A percentile compares a stretch with the other conserved stretches of the same genome.
These are phyloP conservation scores for Polytolypa hystricis DNA, from an alignment of 2,329 filamentous ascomycete species.

Conservation along the genomic window DNA sequence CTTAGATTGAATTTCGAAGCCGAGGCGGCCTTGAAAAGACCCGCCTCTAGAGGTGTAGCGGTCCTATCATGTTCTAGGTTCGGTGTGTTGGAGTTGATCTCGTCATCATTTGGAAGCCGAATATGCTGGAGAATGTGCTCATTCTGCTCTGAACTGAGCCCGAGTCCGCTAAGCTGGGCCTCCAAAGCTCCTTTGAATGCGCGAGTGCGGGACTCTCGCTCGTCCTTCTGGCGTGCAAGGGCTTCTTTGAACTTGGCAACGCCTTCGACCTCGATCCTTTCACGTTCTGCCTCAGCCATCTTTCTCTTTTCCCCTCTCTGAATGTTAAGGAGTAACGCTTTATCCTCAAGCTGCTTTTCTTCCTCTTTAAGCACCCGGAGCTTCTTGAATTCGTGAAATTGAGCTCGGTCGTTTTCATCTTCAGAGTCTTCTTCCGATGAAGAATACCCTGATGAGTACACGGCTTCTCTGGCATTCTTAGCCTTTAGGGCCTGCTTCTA, in stretches of 20 bases:
- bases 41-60: too few relatives aligned
- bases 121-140: slow-evolving; percentile 5
- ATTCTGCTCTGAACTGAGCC: slow-evolving; percentile 3
- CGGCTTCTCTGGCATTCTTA: slow-evolving; percentile 4
- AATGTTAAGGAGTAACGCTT: neutral
- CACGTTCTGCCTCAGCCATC: neutral
- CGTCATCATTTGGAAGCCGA: neutral
- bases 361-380: neutral
- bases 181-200: slow-evolving; percentile 3
- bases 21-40: too few relatives aligned
- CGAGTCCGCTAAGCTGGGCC: slow-evolving; percentile 1
- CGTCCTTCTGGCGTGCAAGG: neutral
- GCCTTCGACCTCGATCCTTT: slow-evolving; percentile 2
- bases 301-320: slow-evolving; percentile 1
- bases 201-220: neutral
- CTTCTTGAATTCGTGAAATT: slow-evolving; percentile 3
- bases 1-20: too few relatives aligned
- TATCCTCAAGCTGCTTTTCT: neutral
- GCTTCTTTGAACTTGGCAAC: slow-evolving; percentile 6
- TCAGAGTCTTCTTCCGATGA: neutral
- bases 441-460: neutral
- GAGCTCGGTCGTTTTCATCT: neutral
- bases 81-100: neutral
- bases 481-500: slow-evolving; percentile 3
- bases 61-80: neutral